Percentiles rank a stretch among this genome's conserved stretches.
These are phyloP conservation scores for Rutidosis leptorrhynchoides DNA, from an alignment of 129 eudicot species.

Conservation along the genomic window DNA sequence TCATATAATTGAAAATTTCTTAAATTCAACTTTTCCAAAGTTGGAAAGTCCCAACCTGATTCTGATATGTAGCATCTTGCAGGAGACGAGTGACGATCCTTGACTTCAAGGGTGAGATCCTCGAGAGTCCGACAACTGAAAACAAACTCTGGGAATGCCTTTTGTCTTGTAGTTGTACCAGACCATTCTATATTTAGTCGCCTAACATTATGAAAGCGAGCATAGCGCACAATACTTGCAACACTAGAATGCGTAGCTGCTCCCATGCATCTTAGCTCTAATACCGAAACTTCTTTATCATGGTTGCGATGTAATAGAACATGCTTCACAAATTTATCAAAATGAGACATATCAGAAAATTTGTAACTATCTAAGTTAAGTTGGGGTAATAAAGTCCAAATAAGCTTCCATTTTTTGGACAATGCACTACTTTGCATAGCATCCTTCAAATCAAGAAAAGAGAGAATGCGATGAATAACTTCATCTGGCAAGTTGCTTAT, in stretches of 20 bases:
- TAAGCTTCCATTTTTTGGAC: too few species aligned
- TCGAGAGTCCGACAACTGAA: background rate
- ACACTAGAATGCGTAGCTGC: background rate
- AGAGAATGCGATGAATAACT: background rate
- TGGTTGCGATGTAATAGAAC: too few species aligned
- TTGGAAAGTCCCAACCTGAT: background rate
- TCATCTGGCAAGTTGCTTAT: background rate
- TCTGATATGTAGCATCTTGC: background rate
- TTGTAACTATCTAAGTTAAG: too few species aligned
- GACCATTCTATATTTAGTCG: background rate
- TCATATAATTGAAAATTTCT: background rate
- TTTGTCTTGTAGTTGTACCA: background rate
- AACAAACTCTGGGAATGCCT: background rate
- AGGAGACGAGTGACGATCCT: too few species aligned
- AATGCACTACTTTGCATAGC: too few species aligned
- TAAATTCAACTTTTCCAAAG: background rate
- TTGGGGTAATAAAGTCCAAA: too few species aligned
- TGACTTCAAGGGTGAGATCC: background rate
- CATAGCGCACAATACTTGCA: background rate
- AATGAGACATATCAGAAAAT: too few species aligned
- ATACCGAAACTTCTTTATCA: background rate
- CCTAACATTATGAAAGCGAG: conserved; percentile 9
- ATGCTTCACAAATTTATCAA: too few species aligned
- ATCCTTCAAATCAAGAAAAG: too few species aligned
- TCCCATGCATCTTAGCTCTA: conserved; percentile 13